These are phyloP conservation scores for Leucoagaricus sp. DNA, from an alignment of 1,284 basidiomycete species.

Conservation along the genomic window DNA sequence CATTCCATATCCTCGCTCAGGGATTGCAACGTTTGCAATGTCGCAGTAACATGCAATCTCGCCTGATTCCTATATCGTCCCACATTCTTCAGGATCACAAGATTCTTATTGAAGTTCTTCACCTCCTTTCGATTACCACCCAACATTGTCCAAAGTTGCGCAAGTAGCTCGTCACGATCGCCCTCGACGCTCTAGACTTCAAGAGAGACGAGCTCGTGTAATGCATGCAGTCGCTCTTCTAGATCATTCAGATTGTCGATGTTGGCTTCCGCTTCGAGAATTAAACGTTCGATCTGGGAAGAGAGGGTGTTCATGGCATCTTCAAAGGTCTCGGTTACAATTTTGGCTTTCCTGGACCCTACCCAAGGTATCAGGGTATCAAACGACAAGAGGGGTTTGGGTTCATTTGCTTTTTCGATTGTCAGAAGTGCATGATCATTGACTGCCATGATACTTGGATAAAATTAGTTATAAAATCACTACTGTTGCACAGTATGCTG, in stretches of 20 bases:
- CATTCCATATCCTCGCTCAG: conserved; percentile 76
- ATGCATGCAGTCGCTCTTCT: conserved; percentile 54
- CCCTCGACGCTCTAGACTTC: conserved; percentile 50
- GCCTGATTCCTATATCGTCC: conserved; percentile 59
- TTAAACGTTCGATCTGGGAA: conserved; percentile 50
- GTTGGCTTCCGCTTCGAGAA: conserved; percentile 62
- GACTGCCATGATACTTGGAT: conserved; percentile 63
- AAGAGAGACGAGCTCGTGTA: conserved; percentile 58
- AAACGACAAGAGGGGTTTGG: conserved; percentile 32
- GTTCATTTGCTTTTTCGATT: conserved; percentile 52
- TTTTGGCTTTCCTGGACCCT: conserved; percentile 32
- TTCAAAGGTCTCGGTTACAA: conserved; percentile 53
- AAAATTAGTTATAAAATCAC: conserved; percentile 7
- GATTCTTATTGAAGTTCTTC: conserved; percentile 48
- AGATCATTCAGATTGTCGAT: conserved; percentile 55
- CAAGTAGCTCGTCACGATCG: conserved; percentile 55
- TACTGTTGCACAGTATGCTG: not conserved
- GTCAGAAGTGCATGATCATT: conserved; percentile 67
- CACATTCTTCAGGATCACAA: conserved; percentile 53
- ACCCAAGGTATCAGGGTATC: conserved; percentile 46
- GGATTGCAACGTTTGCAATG: conserved; percentile 56
- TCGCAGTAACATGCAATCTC: conserved; percentile 58
- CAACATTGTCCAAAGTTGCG: conserved; percentile 64
- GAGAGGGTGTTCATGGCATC: conserved; percentile 63
- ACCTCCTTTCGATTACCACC: conserved; percentile 57